Evolutionary conservation across 495 filamentous ascomycete genomes (phyloP), one percentile per base, ranked within the genome.

Genomic region (Chaetomium cochliodes): DNA sequence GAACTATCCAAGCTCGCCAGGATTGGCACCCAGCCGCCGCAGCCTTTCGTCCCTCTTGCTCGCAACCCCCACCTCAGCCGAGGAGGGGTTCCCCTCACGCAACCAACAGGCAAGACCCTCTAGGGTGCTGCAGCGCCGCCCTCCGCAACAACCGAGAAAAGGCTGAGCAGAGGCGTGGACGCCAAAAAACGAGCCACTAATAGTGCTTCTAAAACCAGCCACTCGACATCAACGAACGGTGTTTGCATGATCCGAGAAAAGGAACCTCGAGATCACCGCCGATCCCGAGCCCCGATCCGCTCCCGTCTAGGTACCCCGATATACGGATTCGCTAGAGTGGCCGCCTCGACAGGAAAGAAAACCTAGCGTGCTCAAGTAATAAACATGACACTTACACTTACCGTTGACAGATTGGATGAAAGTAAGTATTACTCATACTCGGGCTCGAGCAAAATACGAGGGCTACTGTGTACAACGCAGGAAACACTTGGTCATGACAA

Each of bases 21-120:
- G 18, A n/a, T n/a, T 47, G 7, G 9, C 44, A 47, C 41, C 41
- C 3, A 5, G 41, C 16, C 13, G 16, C 41, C 16, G 15, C 41
- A 44, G 41, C n/a, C n/a, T 47, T 15, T 20, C 44, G 44, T 47
- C 3, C 16, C n/a, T 22, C 7, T 47, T 47, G 16, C 9, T n/a
- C 5, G 6, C n/a, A 47, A 20, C 22, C 44, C 44, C 58, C 23
- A 60, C 58, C 33, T 37, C 28, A 22, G 52, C 30, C 16, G 37
- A 55, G 52, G 37, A 15, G 52, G 52, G 52, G 52, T 55, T 9
- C 18, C 52, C 52, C 59, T 47, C 46, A 56, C 28, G 37, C 15
- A 20, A 13, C 5, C 53, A 56, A 12, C 28, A 39, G 4, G 12
- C 53, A 56, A 39, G 28, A n/a, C n/a, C 7, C 3, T 15, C 16